Evolutionary conservation across 73 alveolate species (phyloP), one percentile per base, ranked within the genome.

Genomic region (Paramecium caudatum): DNA sequence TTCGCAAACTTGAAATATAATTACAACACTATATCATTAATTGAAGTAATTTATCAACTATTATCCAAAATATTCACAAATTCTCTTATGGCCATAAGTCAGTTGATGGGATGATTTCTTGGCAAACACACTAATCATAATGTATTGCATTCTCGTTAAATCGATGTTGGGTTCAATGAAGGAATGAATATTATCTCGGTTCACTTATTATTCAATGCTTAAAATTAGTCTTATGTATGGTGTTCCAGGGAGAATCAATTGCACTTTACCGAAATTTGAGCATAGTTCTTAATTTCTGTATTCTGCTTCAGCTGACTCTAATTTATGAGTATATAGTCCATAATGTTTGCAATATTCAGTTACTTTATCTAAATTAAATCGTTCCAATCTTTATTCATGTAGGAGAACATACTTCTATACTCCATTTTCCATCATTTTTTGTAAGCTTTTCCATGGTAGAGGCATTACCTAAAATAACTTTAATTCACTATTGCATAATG

Each of bases 401-500:
- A 63, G 17, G 12, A 33, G 19, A 10, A 25, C 6, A 63, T 63
- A 19, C 6, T 74, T 74, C 15, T 74, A 30, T 2, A 74, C 39
- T 2, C 83, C 83, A 74, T 43, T 74, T 15, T 37, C 39, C 19
- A 39, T 41, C 32, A 41, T 39, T 74, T 74, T 74, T 17, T 23
- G 19, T 9, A 74, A 41, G 37, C 62, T 74, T 47, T 74, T 41
- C 65, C 12, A 41, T 0, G 39, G 19, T 8, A 36, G 49, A 33
- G 50, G 5, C 1, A 43, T 25, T 9, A 74, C 49, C 16, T 74
- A 27, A 8, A 74, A 19, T 23, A 74, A 74, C 21, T 74, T 74
- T 74, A 74, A 74, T 41, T 74, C 88, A 39, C 43, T 74, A 5
- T 74, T 74, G 34, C 88, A 74, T 15, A 74, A 41, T 0, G 43